Percentiles rank a stretch among this genome's conserved stretches.
These are phyloP conservation scores for Cryphonectria parasitica DNA, from an alignment of 2,329 filamentous ascomycete genomes.

Conservation along the genomic window DNA sequence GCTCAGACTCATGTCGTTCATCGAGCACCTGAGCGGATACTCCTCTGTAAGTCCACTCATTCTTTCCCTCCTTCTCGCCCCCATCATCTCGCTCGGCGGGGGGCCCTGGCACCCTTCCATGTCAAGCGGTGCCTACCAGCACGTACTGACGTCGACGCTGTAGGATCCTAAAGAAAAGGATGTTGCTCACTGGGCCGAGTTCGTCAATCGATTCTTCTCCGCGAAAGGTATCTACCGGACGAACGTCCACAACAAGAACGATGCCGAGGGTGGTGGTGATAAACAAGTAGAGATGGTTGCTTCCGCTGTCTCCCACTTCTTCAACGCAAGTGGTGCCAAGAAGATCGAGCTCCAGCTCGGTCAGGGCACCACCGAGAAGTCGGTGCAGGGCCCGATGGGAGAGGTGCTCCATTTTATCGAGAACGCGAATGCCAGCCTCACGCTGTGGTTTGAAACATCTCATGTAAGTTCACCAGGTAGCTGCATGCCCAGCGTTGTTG, in stretches of 20 bases:
- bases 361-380: conserved; percentile 59
- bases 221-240: conserved; percentile 72
- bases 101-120: neutral
- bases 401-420: conserved; percentile 65
- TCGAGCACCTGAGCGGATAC: conserved; percentile 63
- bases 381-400: conserved; percentile 60
- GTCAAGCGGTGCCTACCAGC: conserved; percentile 25
- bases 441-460: conserved; percentile 86
- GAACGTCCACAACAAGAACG: conserved; percentile 26
- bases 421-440: conserved; percentile 75
- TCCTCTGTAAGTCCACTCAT: conserved; percentile 47
- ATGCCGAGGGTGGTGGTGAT: conserved; percentile 40
- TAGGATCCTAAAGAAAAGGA: conserved; percentile 64
- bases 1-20: conserved; percentile 64
- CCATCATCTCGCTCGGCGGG: too few species aligned
- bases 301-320: conserved; percentile 83
- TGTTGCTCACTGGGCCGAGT: conserved; percentile 75
- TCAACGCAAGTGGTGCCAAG: conserved; percentile 82
- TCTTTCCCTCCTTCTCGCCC: too few species aligned
- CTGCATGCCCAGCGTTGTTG: neutral
- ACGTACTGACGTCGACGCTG: conserved; percentile 4
- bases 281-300: conserved; percentile 89
- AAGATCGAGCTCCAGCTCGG: conserved; percentile 87
- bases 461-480: conserved; percentile 63
- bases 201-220: conserved; percentile 83